These are phyloP conservation scores for Acacia crassicarpa DNA, from an alignment of 306 rosid genomes.

Conservation along the genomic window DNA sequence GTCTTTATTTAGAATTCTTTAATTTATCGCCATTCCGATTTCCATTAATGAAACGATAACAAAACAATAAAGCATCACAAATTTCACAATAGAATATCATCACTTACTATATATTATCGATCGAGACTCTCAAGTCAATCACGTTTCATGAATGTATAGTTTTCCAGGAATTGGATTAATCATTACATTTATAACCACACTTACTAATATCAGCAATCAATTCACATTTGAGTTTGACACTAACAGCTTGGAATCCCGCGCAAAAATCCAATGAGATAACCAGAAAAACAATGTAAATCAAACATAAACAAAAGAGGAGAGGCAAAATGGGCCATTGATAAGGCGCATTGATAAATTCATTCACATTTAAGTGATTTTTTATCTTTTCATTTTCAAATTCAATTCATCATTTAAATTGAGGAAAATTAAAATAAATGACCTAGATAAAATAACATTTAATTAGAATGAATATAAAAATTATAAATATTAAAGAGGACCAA, in stretches of 20 bases:
- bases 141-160: background rate
- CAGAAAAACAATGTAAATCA: background rate
- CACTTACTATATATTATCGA: background rate
- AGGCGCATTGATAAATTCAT: too few relatives aligned
- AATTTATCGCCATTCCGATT: background rate
- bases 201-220: background rate
- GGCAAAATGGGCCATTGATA: background rate
- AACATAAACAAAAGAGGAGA: background rate
- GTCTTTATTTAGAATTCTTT: too few relatives aligned
- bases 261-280: constrained; percentile 11
- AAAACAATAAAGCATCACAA: background rate
- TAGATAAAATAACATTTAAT: too few relatives aligned
- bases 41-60: background rate
- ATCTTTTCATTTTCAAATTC: too few relatives aligned
- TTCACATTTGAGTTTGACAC: background rate
- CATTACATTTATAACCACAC: background rate
- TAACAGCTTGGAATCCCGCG: background rate
- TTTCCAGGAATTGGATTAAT: constrained; percentile 21
- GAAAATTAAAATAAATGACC: too few relatives aligned
- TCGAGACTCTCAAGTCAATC: background rate
- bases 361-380: too few relatives aligned
- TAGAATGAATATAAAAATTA: too few relatives aligned
- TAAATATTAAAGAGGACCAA: too few relatives aligned
- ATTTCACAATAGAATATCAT: background rate
- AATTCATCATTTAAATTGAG: too few relatives aligned